phyloP scores from a whole-genome alignment of 306 rosid species.

The Rosa rugosa region DNA sequence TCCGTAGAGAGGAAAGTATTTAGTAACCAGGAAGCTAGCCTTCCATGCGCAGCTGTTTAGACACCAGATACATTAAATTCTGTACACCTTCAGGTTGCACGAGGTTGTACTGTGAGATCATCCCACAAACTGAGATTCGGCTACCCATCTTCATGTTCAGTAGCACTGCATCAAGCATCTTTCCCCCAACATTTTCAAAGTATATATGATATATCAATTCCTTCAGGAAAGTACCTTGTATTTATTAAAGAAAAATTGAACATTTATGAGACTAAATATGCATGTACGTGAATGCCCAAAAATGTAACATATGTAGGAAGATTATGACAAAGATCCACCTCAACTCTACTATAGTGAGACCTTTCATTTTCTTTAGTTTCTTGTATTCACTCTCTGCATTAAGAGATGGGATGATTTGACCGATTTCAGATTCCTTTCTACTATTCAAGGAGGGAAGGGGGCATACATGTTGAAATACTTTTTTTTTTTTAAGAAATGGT shows the following conservation, averaged over 20 bases:
- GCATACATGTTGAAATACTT: not conserved
- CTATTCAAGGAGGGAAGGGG: not conserved
- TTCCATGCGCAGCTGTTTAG: conserved; percentile 45
- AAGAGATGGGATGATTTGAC: not conserved
- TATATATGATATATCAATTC: conserved; percentile 27
- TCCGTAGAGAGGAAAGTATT: conserved; percentile 45
- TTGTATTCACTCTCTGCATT: not conserved
- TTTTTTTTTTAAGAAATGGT: no score
- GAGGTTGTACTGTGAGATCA: conserved; percentile 57
- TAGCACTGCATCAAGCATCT: conserved; percentile 42
- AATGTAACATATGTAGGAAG: not conserved
- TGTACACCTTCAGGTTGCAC: conserved; percentile 52
- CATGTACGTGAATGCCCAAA: not conserved
- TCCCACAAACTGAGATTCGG: conserved; percentile 36
- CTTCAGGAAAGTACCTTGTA: conserved; percentile 28
- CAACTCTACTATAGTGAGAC: not conserved
- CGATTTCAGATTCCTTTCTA: not conserved
- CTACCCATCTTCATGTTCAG: conserved; percentile 11
- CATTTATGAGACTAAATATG: not conserved
- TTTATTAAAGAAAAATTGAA: not conserved
- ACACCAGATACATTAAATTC: conserved; percentile 34
- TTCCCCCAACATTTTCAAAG: conserved; percentile 37
- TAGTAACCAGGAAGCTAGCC: conserved; percentile 47
- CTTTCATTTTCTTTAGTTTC: not conserved
- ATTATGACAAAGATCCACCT: not conserved